Conservation (phyloP, 495 filamentous ascomycete genomes). For the Trichocladium antarcticum region DNA sequence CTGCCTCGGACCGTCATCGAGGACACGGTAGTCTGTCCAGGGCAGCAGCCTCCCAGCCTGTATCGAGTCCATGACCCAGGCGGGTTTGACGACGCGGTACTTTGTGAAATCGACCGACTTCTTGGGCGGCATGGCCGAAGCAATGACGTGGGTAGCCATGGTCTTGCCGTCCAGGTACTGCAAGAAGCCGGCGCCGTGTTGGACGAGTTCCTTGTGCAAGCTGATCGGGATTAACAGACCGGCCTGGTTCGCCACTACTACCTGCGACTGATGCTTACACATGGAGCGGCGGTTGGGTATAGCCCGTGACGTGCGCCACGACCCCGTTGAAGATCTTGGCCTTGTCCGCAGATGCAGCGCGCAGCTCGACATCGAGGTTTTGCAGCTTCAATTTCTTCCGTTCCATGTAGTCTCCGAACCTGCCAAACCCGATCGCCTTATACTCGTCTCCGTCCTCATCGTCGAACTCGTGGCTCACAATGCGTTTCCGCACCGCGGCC, state of each 20-base stretch:
- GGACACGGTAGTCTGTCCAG: conserved; percentile 71
- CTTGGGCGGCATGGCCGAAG: conserved; percentile 78
- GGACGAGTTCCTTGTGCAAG: conserved; percentile 73
- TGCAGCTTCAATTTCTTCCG: conserved; percentile 94
- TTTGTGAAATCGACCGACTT: conserved; percentile 74
- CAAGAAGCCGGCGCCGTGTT: conserved; percentile 82
- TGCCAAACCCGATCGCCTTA: conserved; percentile 72
- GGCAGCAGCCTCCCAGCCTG: conserved; percentile 66
- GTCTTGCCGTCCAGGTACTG: conserved; percentile 96
- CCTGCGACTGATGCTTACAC: conserved; percentile 34
- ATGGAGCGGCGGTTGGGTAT: conserved; percentile 82
- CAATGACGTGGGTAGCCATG: conserved; percentile 87
- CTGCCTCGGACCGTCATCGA: conserved; percentile 70
- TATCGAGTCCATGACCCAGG: conserved; percentile 88
- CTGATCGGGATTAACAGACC: conserved; percentile 7
- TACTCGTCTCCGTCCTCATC: conserved; percentile 85
- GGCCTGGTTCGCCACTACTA: not conserved
- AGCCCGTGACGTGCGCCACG: conserved; percentile 83
- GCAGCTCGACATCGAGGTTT: conserved; percentile 76
- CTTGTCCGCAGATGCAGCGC: conserved; percentile 51
- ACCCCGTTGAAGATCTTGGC: conserved; percentile 81
- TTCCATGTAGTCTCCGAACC: conserved; percentile 80
- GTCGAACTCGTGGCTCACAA: conserved; percentile 53
- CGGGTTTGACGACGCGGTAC: conserved; percentile 91
- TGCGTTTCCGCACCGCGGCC: conserved; percentile 66